Evolutionary conservation across 2,329 filamentous ascomycete genomes (phyloP).

Genomic region (Alternaria consortialis): DNA sequence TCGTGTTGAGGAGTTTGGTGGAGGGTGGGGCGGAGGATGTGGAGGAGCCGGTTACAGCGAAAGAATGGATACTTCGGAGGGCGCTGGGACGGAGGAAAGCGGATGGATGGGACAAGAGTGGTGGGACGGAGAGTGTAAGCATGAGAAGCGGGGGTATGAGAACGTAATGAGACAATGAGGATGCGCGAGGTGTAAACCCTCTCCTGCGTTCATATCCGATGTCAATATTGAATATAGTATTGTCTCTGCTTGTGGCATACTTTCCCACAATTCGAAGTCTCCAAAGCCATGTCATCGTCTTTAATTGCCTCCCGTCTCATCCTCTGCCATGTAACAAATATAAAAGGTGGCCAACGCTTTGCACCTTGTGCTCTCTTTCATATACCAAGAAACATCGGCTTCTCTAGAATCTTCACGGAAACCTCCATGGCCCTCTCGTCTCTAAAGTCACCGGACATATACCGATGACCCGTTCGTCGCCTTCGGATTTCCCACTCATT

Average conservation of each 20-base stretch:
- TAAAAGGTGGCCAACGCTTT: too few species aligned
- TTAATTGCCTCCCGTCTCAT: background rate
- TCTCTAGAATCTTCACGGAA: too few species aligned
- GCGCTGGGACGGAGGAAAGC: slow-evolving; percentile 43
- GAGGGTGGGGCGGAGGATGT: slow-evolving; percentile 30
- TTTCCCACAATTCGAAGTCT: too few species aligned
- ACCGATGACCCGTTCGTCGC: too few species aligned
- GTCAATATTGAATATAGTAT: background rate
- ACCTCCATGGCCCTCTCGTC: too few species aligned
- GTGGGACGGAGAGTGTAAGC: slow-evolving; percentile 44
- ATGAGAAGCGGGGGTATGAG: slow-evolving; percentile 26
- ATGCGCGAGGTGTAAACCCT: background rate
- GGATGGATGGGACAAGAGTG: slow-evolving; percentile 43
- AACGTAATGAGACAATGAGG: background rate
- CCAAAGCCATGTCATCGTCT: background rate
- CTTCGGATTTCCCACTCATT: too few species aligned
- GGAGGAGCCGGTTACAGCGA: slow-evolving; percentile 49
- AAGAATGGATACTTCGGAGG: slow-evolving; percentile 56
- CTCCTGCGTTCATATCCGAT: background rate
- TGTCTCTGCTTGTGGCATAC: too few species aligned
- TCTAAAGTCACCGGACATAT: too few species aligned
- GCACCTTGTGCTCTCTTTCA: too few species aligned
- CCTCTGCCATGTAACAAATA: too few species aligned
- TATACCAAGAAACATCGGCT: too few species aligned
- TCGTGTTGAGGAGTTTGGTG: slow-evolving; percentile 40